Conservation (phyloP, 2,329 filamentous ascomycete species). For the Kalaharituber pfeilii region DNA sequence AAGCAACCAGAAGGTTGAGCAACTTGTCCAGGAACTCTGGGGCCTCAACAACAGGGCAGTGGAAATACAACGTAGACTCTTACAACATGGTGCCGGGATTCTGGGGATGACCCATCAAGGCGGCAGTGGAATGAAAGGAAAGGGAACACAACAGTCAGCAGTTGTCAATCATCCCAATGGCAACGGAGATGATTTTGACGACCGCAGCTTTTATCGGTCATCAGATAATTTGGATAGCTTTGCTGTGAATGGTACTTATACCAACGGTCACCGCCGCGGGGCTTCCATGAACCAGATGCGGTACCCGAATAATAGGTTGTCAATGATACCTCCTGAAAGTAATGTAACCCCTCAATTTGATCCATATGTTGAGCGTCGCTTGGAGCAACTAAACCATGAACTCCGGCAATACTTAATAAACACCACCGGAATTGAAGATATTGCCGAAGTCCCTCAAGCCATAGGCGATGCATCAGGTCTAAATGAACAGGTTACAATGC, state of each 20-base stretch:
- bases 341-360: not conserved
- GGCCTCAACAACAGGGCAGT: conserved; percentile 59
- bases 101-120: conserved; percentile 73
- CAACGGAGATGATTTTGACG: conserved; percentile 47
- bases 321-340: not conserved
- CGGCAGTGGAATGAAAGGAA: not conserved
- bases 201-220: conserved; percentile 53
- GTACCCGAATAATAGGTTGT: not conserved
- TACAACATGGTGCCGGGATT: conserved; percentile 85
- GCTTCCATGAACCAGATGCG: not conserved
- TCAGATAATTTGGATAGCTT: conserved; percentile 45
- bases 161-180: not conserved
- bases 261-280: not conserved
- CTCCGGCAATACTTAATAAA: conserved; percentile 8
- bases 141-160: not conserved
- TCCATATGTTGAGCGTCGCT: not conserved
- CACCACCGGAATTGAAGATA: conserved; percentile 32
- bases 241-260: conserved; percentile 1
- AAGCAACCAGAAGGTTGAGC: conserved; percentile 68
- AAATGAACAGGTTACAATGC: conserved; percentile 49
- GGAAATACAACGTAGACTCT: conserved; percentile 54
- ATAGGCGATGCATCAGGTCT: conserved; percentile 35
- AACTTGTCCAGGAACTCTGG: conserved; percentile 64
- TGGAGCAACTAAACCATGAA: conserved; percentile 16
- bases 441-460: conserved; percentile 41